Percentiles rank a stretch among this genome's conserved stretches.
phyloP scores from a whole-genome alignment of 306 rosid species.

The Medicago truncatula region MtrunA17r5.0-ANR NC_053048.1:46958501-46959000 shows the following conservation, averaged over 20 bases:
- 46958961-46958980: neutral
- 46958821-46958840: neutral
- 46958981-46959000: neutral
- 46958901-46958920: conserved; percentile 26
- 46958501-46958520: conserved; percentile 60
- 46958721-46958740: conserved; percentile 79
- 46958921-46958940: neutral
- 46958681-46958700: conserved; percentile 95
- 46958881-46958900: neutral
- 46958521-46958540: conserved; percentile 18
- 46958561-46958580: conserved; percentile 22
- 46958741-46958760: conserved; percentile 33
- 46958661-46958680: conserved; percentile 78
- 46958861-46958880: conserved; percentile 15
- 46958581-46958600: conserved; percentile 52
- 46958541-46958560: neutral
- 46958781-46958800: too few species aligned
- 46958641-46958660: conserved; percentile 64
- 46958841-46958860: neutral
- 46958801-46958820: neutral
- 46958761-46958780: neutral
- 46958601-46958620: conserved; percentile 60
- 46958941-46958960: conserved; percentile 18
- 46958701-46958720: conserved; percentile 77
- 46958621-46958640: conserved; percentile 56